Evolutionary conservation across 2,329 filamentous ascomycete species (phyloP).

Genomic region (Onygenales sp.): DNA sequence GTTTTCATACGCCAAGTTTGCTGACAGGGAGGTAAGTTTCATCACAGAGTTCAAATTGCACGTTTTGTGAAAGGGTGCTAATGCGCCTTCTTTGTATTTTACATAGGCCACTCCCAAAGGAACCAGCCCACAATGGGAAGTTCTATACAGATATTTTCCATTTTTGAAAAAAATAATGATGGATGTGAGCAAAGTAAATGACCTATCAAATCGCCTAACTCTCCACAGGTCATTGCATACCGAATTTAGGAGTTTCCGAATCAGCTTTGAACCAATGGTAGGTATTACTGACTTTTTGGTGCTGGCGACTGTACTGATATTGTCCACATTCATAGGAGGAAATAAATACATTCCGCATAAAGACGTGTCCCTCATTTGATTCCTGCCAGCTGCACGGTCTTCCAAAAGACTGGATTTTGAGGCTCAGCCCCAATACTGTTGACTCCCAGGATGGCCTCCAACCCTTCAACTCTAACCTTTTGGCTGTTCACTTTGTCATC

Average conservation of each 20-base stretch:
- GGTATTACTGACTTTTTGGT: background rate
- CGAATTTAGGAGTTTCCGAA: background rate
- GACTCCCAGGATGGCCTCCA: background rate
- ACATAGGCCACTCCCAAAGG: background rate
- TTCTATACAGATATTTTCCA: background rate
- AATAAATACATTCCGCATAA: background rate
- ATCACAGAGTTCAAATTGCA: background rate
- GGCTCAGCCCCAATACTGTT: background rate
- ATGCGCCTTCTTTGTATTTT: background rate
- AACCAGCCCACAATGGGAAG: background rate
- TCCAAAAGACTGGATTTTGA: background rate
- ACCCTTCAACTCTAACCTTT: background rate
- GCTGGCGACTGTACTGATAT: background rate
- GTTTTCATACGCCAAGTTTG: background rate
- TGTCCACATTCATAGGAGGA: background rate
- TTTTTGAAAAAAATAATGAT: background rate
- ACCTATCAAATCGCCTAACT: background rate
- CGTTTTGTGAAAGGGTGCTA: background rate
- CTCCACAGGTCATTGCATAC: background rate
- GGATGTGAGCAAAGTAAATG: background rate
- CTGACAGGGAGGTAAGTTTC: background rate
- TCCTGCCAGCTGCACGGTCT: background rate
- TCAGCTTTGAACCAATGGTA: background rate
- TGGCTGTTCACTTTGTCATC: background rate
- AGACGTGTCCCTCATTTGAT: background rate